These are phyloP conservation scores for Suillus subalutaceus DNA, from an alignment of 768 basidiomycete species.

Conservation along the genomic window DNA sequence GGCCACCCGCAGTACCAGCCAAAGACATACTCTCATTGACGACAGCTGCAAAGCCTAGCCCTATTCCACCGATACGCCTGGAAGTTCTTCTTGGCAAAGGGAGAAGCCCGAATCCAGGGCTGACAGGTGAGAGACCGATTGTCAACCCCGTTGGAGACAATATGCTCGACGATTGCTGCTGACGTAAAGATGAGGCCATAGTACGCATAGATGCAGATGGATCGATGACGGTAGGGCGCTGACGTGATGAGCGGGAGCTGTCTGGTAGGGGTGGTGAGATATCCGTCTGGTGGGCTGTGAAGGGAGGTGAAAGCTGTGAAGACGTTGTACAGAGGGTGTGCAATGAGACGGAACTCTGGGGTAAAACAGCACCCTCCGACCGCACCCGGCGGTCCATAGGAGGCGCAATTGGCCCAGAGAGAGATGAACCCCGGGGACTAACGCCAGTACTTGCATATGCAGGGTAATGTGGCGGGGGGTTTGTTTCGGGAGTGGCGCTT, in stretches of 20 bases:
- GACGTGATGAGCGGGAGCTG: conserved; percentile 9
- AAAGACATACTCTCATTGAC: conserved; percentile 24
- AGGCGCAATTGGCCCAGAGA: conserved; percentile 6
- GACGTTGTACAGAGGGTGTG: conserved; percentile 8
- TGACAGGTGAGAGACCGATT: conserved; percentile 74
- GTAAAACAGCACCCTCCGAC: conserved; percentile 12
- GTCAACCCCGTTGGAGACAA: conserved; percentile 53
- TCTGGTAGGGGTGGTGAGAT: background rate
- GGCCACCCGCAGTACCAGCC: conserved; percentile 16
- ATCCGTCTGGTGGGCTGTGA: conserved; percentile 1
- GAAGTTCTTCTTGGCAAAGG: conserved; percentile 49
- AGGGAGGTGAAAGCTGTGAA: conserved; percentile 5
- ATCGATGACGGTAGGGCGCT: background rate
- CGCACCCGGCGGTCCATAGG: conserved; percentile 17
- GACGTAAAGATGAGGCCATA: conserved; percentile 10
- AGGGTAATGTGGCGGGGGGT: no score
- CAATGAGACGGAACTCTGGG: conserved; percentile 12
- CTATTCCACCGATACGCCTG: conserved; percentile 42
- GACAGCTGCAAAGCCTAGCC: conserved; percentile 34
- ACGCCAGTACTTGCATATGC: conserved; percentile 18
- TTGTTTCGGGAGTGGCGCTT: background rate
- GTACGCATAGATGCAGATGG: conserved; percentile 5
- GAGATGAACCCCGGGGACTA: conserved; percentile 35
- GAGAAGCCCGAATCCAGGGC: conserved; percentile 76
- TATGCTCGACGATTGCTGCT: conserved; percentile 9